Base-by-base conservation (phyloP, 176 grass and related monocot species). In the Avena insularis region DNA sequence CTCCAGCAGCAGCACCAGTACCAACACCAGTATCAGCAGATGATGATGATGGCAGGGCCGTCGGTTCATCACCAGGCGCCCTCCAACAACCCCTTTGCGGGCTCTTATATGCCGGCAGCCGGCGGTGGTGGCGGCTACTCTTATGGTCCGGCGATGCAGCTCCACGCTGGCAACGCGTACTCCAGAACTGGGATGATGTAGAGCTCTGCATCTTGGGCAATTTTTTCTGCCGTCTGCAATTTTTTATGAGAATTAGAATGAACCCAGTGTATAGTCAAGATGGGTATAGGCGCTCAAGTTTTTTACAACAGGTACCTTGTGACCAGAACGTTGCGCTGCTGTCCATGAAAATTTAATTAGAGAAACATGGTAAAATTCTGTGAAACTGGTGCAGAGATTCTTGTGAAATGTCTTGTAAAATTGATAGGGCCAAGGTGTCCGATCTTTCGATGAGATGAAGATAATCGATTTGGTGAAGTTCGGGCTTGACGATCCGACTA, bases 1-100 rank as follows among this genome's bases (percentile, higher is more conserved):
- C 38, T 86, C 3, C 89, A 87, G 46, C 92, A 94, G 86, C 93
- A 95, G 73, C 73, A 89, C 46, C 29, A 66, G 4, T 33, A 54
- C 3, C 78, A 81, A 13, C 76, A 84, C 21, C 65, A 79, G 25
- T 53, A 75, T 23, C 54, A 57, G n/a, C 23, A 9, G 63, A 90
- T 80, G 93, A 93, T 97, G 93, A 95, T 94, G 86, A 86, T 81
- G 89, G 33, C 66, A 16, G 46, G 70, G 6, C 85, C 82, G 0
- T 91, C 92, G 14, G 31, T 21, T 55, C 86, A 85, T 4, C 90
- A 80, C 0, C 90, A 95, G 73, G 64, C 47, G 2, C 75, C 88
- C 11, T 66, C 85, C 21, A 98, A 98, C 21, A 98, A 98, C 80
- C 94, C 97, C 2, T 96, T 98, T 35, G 83, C 71, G 1, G 86